Evolutionary conservation across 768 basidiomycete species (phyloP), one percentile per base, ranked within the genome.

Genomic region (Boletus reticuloceps): DNA sequence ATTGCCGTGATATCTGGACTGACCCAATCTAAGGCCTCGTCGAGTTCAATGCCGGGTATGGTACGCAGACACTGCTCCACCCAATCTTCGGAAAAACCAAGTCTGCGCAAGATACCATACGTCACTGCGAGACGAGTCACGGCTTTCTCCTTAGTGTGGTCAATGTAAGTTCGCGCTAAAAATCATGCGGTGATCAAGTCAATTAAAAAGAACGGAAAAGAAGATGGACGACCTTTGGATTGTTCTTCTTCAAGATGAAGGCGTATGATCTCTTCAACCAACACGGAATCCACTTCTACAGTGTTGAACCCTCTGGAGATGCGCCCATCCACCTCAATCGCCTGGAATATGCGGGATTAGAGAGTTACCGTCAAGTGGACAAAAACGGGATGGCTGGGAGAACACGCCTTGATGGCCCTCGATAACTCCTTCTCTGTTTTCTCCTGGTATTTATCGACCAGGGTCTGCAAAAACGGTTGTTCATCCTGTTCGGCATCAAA

Each of bases 1-100:
- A 43, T 50, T 22, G 32, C 51, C 4, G 3, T 16, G 25, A 47
- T 48, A 22, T 27, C 19, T 34, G 19, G 25, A 69, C 83, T 53
- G 60, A 96, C 93, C 96, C 96, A 98, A 66, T 94, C 88, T 50
- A 89, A 80, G 11, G 91, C 93, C 49, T 93, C 89, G 16, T 98
- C 95, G n/a, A 93, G 73, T 25, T 91, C 90, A 32, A 88, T 72
- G 13, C 86, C 81, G 27, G 75, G 70, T 27, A 92, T 82, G 7
- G 78, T 70, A 48, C 75, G 72, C 43, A 98, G 70, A 67, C 93
- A 97, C 61, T 88, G 79, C 47, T 82, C 77, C 7, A 93, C 86
- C 50, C 82, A 75, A 12, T 77, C 78, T 63, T 90, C 84, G 2
- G 79, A 70, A 67, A 93, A 93, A 5, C 91, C 91, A 22, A 94